Evolutionary conservation across 129 eudicot species (phyloP).

Genomic region (Cynara cardunculus): DNA sequence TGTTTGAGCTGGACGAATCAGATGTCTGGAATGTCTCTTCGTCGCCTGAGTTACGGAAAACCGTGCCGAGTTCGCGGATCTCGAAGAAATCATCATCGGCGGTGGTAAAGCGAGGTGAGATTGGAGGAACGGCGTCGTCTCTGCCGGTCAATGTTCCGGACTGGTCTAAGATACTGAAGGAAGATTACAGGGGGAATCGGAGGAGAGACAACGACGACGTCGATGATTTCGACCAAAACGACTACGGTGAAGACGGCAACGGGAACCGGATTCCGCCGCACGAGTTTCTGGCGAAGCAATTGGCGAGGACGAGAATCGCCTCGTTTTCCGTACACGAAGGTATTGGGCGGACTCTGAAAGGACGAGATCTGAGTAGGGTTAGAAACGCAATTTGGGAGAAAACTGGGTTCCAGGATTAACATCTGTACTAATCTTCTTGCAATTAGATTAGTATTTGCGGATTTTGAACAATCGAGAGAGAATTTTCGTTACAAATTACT

Average conservation of each 20-base stretch:
- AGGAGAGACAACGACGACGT: slow-evolving; percentile 22
- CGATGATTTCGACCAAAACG: slow-evolving; percentile 29
- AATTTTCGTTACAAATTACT: slow-evolving; percentile 17
- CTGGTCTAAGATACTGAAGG: slow-evolving; percentile 69
- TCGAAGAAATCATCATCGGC: slow-evolving; percentile 32
- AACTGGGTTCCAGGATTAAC: slow-evolving; percentile 74
- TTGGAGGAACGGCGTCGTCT: slow-evolving; percentile 44
- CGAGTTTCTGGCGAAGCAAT: slow-evolving; percentile 33
- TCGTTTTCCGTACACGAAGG: slow-evolving; percentile 80
- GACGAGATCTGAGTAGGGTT: slow-evolving; percentile 80
- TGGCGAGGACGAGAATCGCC: slow-evolving; percentile 30
- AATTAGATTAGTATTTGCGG: slow-evolving; percentile 21
- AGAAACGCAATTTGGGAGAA: slow-evolving; percentile 87
- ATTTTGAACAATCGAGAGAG: slow-evolving; percentile 9
- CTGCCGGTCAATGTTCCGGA: slow-evolving; percentile 76
- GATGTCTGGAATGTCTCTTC: slow-evolving; percentile 57
- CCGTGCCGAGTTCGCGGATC: slow-evolving; percentile 29
- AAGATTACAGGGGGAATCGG: slow-evolving; percentile 51
- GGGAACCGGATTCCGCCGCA: slow-evolving; percentile 31
- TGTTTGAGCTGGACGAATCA: slow-evolving; percentile 76
- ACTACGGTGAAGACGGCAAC: neutral
- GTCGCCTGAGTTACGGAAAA: slow-evolving; percentile 54
- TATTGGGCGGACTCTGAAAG: slow-evolving; percentile 76
- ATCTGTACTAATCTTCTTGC: neutral
- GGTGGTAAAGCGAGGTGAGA: slow-evolving; percentile 14